These are phyloP conservation scores for Alectoria sarmentosa DNA, from an alignment of 495 filamentous ascomycete genomes.

Conservation along the genomic window DNA sequence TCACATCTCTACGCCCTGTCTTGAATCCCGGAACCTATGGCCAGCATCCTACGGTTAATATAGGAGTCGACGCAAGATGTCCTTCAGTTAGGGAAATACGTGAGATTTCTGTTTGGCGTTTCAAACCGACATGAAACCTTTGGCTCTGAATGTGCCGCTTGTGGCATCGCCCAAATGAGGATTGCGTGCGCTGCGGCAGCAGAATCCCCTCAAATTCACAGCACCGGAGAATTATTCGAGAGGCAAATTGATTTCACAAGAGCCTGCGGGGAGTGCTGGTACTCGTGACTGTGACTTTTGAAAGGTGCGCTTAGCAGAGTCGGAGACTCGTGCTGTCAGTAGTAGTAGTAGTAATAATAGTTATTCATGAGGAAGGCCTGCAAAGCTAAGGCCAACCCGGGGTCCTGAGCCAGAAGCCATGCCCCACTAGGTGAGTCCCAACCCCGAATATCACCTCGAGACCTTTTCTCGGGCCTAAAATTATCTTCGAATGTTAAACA, in stretches of 20 bases:
- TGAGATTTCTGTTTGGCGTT: background rate
- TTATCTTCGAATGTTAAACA: too few relatives aligned
- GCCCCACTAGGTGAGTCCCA: too few relatives aligned
- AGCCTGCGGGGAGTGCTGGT: background rate
- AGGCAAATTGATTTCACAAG: background rate
- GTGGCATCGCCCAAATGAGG: background rate
- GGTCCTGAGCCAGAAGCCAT: too few relatives aligned
- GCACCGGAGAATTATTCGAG: background rate
- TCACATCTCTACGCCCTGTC: too few relatives aligned
- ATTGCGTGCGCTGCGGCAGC: background rate
- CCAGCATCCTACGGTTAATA: background rate
- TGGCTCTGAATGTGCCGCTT: background rate
- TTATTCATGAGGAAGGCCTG: too few relatives aligned
- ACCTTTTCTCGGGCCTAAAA: too few relatives aligned
- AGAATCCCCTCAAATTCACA: background rate
- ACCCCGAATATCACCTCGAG: too few relatives aligned
- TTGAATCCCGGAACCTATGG: background rate
- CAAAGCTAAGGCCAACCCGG: too few relatives aligned
- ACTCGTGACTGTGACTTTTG: background rate
- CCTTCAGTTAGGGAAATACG: too few relatives aligned
- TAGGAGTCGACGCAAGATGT: too few relatives aligned
- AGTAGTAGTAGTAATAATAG: too few relatives aligned
- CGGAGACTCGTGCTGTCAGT: slow-evolving; percentile 1
- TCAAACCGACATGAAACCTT: slow-evolving; percentile 1
- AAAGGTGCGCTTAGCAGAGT: background rate